phyloP scores from a whole-genome alignment of 495 filamentous ascomycete species.

The Penicillium lagena region DNA sequence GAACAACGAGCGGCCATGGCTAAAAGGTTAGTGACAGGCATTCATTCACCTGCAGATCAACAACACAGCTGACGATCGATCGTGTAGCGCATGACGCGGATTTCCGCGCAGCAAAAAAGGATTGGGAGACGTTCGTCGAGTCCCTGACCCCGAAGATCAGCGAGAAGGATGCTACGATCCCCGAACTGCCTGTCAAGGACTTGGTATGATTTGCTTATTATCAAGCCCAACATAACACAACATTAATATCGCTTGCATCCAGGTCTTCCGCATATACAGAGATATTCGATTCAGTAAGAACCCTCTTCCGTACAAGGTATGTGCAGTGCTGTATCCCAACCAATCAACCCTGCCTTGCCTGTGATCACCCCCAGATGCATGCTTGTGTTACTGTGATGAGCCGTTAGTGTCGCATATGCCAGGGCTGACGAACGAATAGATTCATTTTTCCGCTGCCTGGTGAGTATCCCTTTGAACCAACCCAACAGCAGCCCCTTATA shows the following conservation, averaged over 20 bases:
- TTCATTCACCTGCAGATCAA: too few relatives aligned
- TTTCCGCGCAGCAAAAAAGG: constrained; percentile 67
- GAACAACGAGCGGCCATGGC: constrained; percentile 77
- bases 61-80: background rate
- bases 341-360: background rate
- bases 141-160: constrained; percentile 61
- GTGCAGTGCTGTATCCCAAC: constrained; percentile 3
- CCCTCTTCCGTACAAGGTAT: constrained; percentile 80
- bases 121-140: constrained; percentile 72
- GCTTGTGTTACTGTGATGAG: constrained; percentile 13
- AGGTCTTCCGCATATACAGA: constrained; percentile 79
- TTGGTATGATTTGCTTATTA: constrained; percentile 39
- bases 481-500: constrained; percentile 17
- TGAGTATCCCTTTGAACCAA: constrained; percentile 18
- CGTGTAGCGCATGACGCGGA: constrained; percentile 63
- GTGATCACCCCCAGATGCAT: background rate
- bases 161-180: constrained; percentile 68
- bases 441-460: constrained; percentile 80
- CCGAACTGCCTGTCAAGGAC: constrained; percentile 76
- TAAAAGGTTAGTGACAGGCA: constrained; percentile 54
- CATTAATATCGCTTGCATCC: constrained; percentile 1
- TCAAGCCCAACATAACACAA: background rate
- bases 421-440: constrained; percentile 37
- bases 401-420: constrained; percentile 6
- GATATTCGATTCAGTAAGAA: constrained; percentile 75